Evolutionary conservation across 2,329 filamentous ascomycete species (phyloP).

Genomic region (Arthrobotrys conoides): DNA sequence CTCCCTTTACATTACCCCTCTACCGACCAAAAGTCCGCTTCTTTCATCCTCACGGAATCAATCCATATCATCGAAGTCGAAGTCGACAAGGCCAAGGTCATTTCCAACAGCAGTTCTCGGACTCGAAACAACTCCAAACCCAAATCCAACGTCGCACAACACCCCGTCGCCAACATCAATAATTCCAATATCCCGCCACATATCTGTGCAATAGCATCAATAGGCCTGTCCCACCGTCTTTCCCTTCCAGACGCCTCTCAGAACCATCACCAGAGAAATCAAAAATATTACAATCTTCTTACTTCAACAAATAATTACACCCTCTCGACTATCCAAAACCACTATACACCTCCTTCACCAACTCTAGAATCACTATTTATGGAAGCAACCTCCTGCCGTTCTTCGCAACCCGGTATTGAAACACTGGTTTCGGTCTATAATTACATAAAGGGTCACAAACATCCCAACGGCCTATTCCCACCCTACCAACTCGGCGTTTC

Average conservation of each 20-base stretch:
- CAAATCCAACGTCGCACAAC: constrained; percentile 27
- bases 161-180: background rate
- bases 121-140: constrained; percentile 4
- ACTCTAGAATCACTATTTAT: constrained; percentile 38
- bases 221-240: constrained; percentile 11
- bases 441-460: background rate
- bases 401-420: constrained; percentile 39
- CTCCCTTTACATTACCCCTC: background rate
- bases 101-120: background rate
- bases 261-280: background rate
- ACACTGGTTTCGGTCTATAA: constrained; percentile 25
- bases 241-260: background rate
- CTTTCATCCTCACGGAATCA: constrained; percentile 1
- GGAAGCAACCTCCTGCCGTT: constrained; percentile 41
- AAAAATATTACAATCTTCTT: background rate
- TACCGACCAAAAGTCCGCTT: background rate
- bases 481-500: constrained; percentile 36
- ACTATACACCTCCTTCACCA: constrained; percentile 21
- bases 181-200: constrained; percentile 5
- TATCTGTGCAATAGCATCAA: constrained; percentile 14
- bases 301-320: constrained; percentile 16
- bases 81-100: background rate
- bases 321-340: background rate
- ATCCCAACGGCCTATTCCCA: constrained; percentile 29
- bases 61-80: constrained; percentile 27